Percentiles rank a stretch among this genome's conserved stretches.
These are phyloP conservation scores for Amorphotheca resinae DNA, from an alignment of 495 filamentous ascomycete genomes.

Conservation along the genomic window DNA sequence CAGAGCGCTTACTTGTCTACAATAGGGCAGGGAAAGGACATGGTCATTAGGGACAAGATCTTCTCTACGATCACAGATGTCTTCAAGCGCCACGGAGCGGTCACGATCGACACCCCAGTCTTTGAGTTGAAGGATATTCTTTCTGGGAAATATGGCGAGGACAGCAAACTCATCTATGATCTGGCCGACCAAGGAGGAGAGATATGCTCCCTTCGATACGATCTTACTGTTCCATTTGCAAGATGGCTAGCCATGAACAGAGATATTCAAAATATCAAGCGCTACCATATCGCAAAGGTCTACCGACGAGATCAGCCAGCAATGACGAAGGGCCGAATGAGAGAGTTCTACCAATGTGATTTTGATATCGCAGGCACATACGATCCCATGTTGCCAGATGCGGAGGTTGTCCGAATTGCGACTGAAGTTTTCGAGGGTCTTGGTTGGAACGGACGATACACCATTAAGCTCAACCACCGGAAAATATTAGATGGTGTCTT, in stretches of 20 bases:
- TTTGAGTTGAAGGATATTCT: constrained; percentile 72
- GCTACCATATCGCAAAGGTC: constrained; percentile 84
- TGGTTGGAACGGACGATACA: constrained; percentile 53
- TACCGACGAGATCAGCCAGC: constrained; percentile 69
- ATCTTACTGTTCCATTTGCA: constrained; percentile 83
- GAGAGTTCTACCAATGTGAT: constrained; percentile 97
- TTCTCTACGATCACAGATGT: constrained; percentile 71
- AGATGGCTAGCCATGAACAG: constrained; percentile 81
- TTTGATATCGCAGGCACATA: constrained; percentile 88
- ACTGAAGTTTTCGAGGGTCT: constrained; percentile 79
- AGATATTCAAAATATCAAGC: constrained; percentile 60
- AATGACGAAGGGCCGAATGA: constrained; percentile 80
- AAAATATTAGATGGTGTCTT: constrained; percentile 93
- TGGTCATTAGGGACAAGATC: constrained; percentile 72
- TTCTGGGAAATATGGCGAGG: constrained; percentile 84
- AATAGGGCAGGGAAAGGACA: constrained; percentile 54
- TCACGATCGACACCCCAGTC: constrained; percentile 75
- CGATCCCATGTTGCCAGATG: constrained; percentile 91
- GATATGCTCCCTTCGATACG: constrained; percentile 75
- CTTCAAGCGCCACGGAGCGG: constrained; percentile 81
- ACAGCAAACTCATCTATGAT: constrained; percentile 84
- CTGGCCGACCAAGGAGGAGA: constrained; percentile 78
- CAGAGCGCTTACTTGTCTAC: neutral
- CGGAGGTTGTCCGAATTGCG: constrained; percentile 78
- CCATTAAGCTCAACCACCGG: constrained; percentile 91